Base-by-base conservation (phyloP, 345 rosid species). In the Eucalyptus cloeziana region DNA sequence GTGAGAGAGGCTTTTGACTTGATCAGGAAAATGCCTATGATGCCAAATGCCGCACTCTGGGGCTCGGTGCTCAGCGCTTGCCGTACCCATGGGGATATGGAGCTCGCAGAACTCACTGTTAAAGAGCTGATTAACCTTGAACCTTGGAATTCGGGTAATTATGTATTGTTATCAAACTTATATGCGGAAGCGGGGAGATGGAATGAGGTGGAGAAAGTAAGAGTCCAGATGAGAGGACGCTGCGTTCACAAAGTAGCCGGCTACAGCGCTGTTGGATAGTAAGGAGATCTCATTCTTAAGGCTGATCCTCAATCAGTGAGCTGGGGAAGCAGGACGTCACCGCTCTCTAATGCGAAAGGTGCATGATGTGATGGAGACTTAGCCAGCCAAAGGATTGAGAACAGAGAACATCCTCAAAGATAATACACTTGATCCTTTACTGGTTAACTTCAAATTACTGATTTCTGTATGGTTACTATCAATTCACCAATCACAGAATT, bases 31-130 rank as follows among this genome's bases (percentile, higher is more conserved):
- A 89, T 87, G 89, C 40, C 83, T 7, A 50, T 87, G 87, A 49
- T 10, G 24, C 85, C 91, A 10, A 89, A 64, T 2, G 87, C 91
- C 17, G 89, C 89, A 9, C 37, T 89, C n/a, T 87, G 88, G 91
- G 91, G 91, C 56, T 89, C 87, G 7, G 40, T 83, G 64, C 91
- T 89, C 87, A 89, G 91, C 21, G 89, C 89, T 60, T 87, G 89
- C 69, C 87, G 89, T 9, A 60, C 87, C n/a, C 89, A 87, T 33
- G 91, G 91, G 24, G 89, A 87, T 33, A 21, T 12, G 83, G 91
- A 89, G 17, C 71, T 89, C 3, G 91, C 89, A 21, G 89, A 87
- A 37, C 60, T 54, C 45, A 87, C 91, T 25, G 80, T 89, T 15
- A 83, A 89, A 64, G 91, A 89, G 83, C 87, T 89, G n/a, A 87